phyloP scores from a whole-genome alignment of 164 flowering plant genomes.

The Macadamia integrifolia region DNA sequence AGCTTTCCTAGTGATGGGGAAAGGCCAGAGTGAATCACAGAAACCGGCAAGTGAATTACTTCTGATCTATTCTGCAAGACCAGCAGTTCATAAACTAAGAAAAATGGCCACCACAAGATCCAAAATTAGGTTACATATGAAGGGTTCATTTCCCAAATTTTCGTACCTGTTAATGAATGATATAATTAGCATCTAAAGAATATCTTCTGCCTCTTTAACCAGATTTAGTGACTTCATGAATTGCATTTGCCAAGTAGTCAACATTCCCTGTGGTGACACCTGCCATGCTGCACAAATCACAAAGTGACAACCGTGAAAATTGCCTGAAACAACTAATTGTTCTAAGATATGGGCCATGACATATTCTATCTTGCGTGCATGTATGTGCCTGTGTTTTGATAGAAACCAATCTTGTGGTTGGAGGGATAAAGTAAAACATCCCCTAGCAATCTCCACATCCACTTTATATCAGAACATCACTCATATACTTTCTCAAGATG shows the following conservation, averaged over 20 bases:
- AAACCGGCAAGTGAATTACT: background rate
- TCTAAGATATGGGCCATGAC: too few species aligned
- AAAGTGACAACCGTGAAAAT: too few species aligned
- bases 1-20: too few species aligned
- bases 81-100: background rate
- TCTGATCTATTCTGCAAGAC: background rate
- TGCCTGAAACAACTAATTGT: too few species aligned
- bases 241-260: conserved; percentile 25
- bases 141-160: background rate
- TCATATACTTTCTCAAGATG: too few species aligned
- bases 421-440: too few species aligned
- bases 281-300: conserved; percentile 24
- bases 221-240: conserved; percentile 26
- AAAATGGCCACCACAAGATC: background rate
- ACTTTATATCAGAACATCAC: too few species aligned
- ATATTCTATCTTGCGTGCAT: too few species aligned
- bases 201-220: background rate
- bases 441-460: too few species aligned
- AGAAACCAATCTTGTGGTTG: too few species aligned
- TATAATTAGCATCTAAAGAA: background rate
- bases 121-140: background rate
- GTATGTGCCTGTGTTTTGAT: too few species aligned
- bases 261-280: conserved; percentile 29
- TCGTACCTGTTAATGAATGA: background rate
- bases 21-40: too few species aligned